Percentiles rank a stretch among this genome's conserved stretches.
These are phyloP conservation scores for Euphorbia celastroides DNA, from an alignment of 441 rosid species.

Conservation along the genomic window DNA sequence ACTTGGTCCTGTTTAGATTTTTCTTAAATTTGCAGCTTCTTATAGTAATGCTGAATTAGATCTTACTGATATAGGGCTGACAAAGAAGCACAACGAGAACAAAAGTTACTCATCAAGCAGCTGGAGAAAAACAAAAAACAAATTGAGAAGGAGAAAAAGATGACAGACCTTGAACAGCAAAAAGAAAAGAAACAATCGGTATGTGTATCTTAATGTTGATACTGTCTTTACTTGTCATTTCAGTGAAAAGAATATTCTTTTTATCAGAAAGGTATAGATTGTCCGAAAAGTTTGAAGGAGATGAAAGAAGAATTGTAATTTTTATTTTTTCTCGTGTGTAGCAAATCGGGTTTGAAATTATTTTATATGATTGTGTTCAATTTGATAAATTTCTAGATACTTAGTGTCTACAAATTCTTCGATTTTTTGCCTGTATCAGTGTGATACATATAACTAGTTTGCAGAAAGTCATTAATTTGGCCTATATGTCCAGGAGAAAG, in stretches of 20 bases:
- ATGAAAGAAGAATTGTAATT: not conserved
- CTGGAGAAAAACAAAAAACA: constrained; percentile 61
- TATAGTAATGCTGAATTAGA: constrained; percentile 1
- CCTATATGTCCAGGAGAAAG: constrained; percentile 53
- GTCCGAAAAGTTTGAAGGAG: no score
- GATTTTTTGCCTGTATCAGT: not conserved
- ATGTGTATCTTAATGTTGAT: constrained; percentile 14
- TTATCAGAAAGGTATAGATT: not conserved
- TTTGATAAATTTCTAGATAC: not conserved
- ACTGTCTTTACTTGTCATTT: not conserved
- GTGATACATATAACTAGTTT: not conserved
- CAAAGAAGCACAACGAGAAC: constrained; percentile 57
- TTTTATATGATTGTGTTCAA: not conserved
- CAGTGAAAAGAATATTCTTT: not conserved
- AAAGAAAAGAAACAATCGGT: constrained; percentile 63
- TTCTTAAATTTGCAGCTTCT: constrained; percentile 2
- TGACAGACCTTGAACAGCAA: constrained; percentile 48
- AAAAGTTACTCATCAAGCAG: constrained; percentile 50
- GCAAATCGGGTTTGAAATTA: not conserved
- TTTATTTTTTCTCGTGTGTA: not conserved
- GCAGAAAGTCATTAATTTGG: not conserved
- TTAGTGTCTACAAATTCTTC: not conserved
- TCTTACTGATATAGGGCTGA: constrained; percentile 40
- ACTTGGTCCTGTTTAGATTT: not conserved
- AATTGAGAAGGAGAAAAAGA: constrained; percentile 73